phyloP scores from a whole-genome alignment of 2,329 filamentous ascomycete genomes.

The Xylariomycetidae sp. region DNA sequence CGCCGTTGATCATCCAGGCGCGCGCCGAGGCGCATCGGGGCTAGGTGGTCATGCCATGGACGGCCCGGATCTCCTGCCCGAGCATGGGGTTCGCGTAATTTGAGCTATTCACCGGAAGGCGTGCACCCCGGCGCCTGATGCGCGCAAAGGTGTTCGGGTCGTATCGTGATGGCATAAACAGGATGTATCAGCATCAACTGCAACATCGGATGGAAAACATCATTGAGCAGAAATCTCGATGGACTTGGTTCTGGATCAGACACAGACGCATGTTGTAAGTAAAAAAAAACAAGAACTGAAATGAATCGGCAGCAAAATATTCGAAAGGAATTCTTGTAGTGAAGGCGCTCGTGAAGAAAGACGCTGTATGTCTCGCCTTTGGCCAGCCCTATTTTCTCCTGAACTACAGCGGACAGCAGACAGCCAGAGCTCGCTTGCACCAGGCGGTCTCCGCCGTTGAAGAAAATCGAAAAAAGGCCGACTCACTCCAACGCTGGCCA shows the following conservation, averaged over 20 bases:
- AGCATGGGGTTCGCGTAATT: constrained; percentile 80
- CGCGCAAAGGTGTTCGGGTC: constrained; percentile 54
- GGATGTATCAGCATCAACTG: constrained; percentile 36
- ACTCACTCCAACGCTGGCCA: too few species aligned
- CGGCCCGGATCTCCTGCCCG: constrained; percentile 69
- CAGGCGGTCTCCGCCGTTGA: too few species aligned
- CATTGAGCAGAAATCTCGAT: constrained; percentile 39
- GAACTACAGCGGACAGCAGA: too few species aligned
- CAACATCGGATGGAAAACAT: constrained; percentile 36
- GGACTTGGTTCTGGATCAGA: constrained; percentile 53
- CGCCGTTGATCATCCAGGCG: constrained; percentile 66
- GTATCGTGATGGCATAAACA: constrained; percentile 38
- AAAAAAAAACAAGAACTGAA: background rate
- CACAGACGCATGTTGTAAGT: too few species aligned
- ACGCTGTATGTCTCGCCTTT: too few species aligned
- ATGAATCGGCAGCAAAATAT: background rate
- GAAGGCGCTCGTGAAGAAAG: too few species aligned
- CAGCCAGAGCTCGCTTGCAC: too few species aligned
- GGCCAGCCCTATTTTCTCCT: too few species aligned
- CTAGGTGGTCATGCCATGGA: constrained; percentile 74
- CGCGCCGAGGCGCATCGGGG: constrained; percentile 53
- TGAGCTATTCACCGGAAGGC: constrained; percentile 71
- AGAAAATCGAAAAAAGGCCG: too few species aligned
- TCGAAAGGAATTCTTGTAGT: too few species aligned
- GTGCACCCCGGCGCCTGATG: constrained; percentile 67